Base-by-base conservation (phyloP, 2,329 filamentous ascomycete species). In the Ramichloridium luteum region DNA sequence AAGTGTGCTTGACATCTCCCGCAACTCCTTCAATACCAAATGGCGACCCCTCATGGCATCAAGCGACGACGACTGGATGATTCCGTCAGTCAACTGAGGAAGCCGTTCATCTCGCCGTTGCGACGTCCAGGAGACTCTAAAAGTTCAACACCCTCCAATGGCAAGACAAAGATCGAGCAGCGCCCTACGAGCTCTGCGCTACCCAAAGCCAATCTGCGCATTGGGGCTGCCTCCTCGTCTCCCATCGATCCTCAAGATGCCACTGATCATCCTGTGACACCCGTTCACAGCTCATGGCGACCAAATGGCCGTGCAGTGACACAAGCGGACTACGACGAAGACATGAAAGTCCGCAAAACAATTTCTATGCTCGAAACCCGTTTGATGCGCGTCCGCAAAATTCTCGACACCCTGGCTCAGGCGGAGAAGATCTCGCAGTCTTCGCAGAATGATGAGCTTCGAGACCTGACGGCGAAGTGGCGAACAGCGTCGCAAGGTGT, bases 41-140 rank as follows among this genome's bases (percentile, higher is more conserved):
- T 12, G 25, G 13, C 23, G 5, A 27, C 25, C 15, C 16, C 10
- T 9, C 13, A 27, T 27, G 13, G 16, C 13, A 13, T 43, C 10
- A 81, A 81, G 59, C 70, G 74, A 30, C 74, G 77, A 38, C 71
- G 74, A 41, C 59, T 78, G 40, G 66, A 76, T 36, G 59, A 67
- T 27, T 66, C 70, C 23, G 57, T 65, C 13, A 64, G 62, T n/a
- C 68, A 68, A 5, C 67, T 82, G 28, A 67, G 68, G 39, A 79
- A 76, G 49, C 79, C 79, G 0, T 84, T 84, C 59, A 75, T 77
- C 43, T 82, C 79, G 27, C 79, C 77, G 10, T 67, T 79, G 38
- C 70, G 67, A 65, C 61, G 22, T 59, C 62, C 16, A 44, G 44
- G 27, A 23, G 20, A n/a, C 8, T 23, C 20, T 23, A 8, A 23